Evolutionary conservation across 257 asterid species (phyloP), one percentile per base, ranked within the genome.

Genomic region (Nyctanthes arbortristis): DNA sequence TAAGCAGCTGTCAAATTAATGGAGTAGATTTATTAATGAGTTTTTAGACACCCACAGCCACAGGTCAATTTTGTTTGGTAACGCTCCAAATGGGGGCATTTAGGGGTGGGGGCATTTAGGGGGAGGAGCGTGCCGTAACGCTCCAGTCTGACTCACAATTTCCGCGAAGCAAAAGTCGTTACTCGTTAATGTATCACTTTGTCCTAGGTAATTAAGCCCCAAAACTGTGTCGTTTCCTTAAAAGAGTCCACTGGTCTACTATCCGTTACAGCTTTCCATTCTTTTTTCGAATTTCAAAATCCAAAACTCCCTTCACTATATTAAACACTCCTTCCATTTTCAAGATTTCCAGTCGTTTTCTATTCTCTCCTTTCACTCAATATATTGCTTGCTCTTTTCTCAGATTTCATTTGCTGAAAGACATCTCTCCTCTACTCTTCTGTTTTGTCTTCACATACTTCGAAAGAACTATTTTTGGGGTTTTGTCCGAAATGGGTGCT

Each of bases 401-500:
- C 68, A 60, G 69, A 61, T 54, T 27, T 2, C 40, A 2, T 28
- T 63, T 32, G 30, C 65, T 52, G 4, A 55, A 54, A 72, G 4
- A 55, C 35, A 72, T 25, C 64, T 7, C 62, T 69, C 30, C 28
- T 49, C 28, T 70, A 61, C 67, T n/a, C 67, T 25, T 61, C 30
- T 32, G 29, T 47, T 24, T 27, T 58, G 52, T 27, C 18, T 4
- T 25, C 28, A 59, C 8, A 40, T 4, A 55, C 16, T 37, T 4
- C 14, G 18, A 2, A 54, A 52, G 4, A 36, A 16, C 11, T 62
- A 25, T 62, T 33, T 33, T 4, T 24, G 22, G 20, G 52, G 45
- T 40, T 39, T 37, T 34, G 32, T 36, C 37, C 40, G 10, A 22
- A 72, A 83, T 83, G 88, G 84, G 88, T 73, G 78, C 69, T 78